A percentile compares a stretch with the other conserved stretches of the same genome.
Conservation (phyloP, 2,329 filamentous ascomycete genomes). For the Truncatella angustata region DNA sequence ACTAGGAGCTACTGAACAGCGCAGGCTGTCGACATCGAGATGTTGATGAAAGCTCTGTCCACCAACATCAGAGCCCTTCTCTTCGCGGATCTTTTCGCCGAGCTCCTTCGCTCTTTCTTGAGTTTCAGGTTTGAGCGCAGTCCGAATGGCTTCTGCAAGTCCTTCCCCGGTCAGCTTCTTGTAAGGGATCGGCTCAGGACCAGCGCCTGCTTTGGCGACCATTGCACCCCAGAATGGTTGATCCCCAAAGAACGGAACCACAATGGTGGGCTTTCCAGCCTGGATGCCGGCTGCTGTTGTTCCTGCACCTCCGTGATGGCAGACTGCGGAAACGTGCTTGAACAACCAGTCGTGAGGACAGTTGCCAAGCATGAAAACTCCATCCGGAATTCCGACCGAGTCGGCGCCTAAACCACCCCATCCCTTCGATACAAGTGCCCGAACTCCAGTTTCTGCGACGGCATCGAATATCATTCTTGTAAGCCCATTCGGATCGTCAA, state of each 20-base stretch:
- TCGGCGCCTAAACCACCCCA: conserved; percentile 84
- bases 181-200: conserved; percentile 67
- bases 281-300: conserved; percentile 86
- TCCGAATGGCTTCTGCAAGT: conserved; percentile 61
- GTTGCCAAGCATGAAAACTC: conserved; percentile 81
- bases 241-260: conserved; percentile 86
- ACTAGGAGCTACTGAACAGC: conserved; percentile 67
- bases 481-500: conserved; percentile 45
- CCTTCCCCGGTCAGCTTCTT: conserved; percentile 65
- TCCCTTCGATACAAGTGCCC: conserved; percentile 81
- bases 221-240: conserved; percentile 83
- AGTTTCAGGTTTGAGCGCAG: conserved; percentile 60
- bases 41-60: conserved; percentile 70
- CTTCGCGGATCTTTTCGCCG: conserved; percentile 63
- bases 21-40: conserved; percentile 62
- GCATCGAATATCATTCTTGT: conserved; percentile 46
- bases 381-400: conserved; percentile 65
- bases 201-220: conserved; percentile 69
- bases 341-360: conserved; percentile 90
- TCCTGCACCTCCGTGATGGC: conserved; percentile 85
- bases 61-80: conserved; percentile 62
- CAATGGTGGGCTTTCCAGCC: conserved; percentile 74
- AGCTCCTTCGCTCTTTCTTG: conserved; percentile 54
- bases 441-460: conserved; percentile 47
- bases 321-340: conserved; percentile 74